Conservation (phyloP, 2,329 filamentous ascomycete species). For the Didymella sp. region DNA sequence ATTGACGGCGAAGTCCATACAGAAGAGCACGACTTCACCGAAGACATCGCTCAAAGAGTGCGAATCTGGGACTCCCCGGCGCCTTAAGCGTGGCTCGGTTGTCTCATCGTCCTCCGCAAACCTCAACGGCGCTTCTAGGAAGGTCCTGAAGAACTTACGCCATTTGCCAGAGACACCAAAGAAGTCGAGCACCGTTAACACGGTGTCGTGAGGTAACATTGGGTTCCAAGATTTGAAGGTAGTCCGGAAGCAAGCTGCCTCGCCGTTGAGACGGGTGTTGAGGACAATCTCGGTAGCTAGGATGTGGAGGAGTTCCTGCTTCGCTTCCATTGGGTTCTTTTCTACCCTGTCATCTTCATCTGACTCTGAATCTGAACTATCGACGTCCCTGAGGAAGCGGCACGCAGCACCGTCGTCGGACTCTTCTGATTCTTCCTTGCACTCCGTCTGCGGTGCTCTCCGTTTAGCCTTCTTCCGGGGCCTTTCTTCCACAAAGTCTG, state of each 20-base stretch:
- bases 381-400: background rate
- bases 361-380: background rate
- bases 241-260: conserved; percentile 42
- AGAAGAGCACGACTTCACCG: conserved; percentile 58
- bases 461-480: background rate
- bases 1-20: conserved; percentile 57
- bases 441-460: background rate
- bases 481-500: conserved; percentile 3
- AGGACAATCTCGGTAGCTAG: conserved; percentile 42
- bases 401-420: background rate
- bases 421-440: background rate
- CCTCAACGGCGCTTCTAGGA: conserved; percentile 56
- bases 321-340: conserved; percentile 42
- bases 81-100: conserved; percentile 48
- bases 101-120: conserved; percentile 48
- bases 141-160: conserved; percentile 55
- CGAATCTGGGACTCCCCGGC: conserved; percentile 56
- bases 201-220: conserved; percentile 54
- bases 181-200: conserved; percentile 54
- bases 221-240: conserved; percentile 43
- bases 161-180: conserved; percentile 55
- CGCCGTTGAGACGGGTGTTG: conserved; percentile 41
- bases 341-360: conserved; percentile 8
- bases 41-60: conserved; percentile 57
- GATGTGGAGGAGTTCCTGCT: conserved; percentile 42